Evolutionary conservation across 768 basidiomycete genomes (phyloP).

Genomic region (Pulveroboletus sp.): DNA sequence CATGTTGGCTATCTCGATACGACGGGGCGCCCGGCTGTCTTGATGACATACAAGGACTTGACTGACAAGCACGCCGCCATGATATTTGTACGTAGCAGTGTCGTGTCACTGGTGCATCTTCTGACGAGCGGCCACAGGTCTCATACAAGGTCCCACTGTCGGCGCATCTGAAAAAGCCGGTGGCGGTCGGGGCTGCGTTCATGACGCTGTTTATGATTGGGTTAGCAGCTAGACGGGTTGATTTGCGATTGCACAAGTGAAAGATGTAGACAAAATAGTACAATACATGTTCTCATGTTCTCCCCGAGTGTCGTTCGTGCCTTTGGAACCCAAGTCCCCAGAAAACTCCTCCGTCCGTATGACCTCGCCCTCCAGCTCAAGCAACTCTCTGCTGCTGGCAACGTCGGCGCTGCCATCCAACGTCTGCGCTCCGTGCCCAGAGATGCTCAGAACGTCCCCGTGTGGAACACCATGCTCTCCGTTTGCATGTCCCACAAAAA

Average conservation of each 20-base stretch:
- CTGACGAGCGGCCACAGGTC: slow-evolving; percentile 51
- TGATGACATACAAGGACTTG: slow-evolving; percentile 67
- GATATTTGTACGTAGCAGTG: slow-evolving; percentile 70
- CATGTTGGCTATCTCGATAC: slow-evolving; percentile 92
- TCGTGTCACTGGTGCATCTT: slow-evolving; percentile 1
- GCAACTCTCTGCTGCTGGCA: slow-evolving; percentile 51
- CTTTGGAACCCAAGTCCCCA: background rate
- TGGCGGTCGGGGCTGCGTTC: slow-evolving; percentile 72
- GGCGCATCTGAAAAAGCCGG: slow-evolving; percentile 85
- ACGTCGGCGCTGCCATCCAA: slow-evolving; percentile 59
- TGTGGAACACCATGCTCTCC: slow-evolving; percentile 81
- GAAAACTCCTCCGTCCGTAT: slow-evolving; percentile 55
- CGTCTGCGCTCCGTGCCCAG: slow-evolving; percentile 68
- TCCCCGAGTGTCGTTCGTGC: slow-evolving; percentile 1
- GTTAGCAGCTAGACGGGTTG: slow-evolving; percentile 47
- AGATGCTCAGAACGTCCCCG: slow-evolving; percentile 69
- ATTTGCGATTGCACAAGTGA: slow-evolving; percentile 47
- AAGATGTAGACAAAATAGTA: slow-evolving; percentile 1
- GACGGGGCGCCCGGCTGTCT: slow-evolving; percentile 77
- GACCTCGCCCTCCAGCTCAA: slow-evolving; percentile 58
- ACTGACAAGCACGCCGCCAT: slow-evolving; percentile 76
- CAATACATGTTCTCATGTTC: background rate
- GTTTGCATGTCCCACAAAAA: slow-evolving; percentile 55
- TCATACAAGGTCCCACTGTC: slow-evolving; percentile 79
- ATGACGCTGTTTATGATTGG: slow-evolving; percentile 59